These are phyloP conservation scores for Taphrina deformans DNA, from an alignment of 1,139 yeast species.

Conservation along the genomic window DNA sequence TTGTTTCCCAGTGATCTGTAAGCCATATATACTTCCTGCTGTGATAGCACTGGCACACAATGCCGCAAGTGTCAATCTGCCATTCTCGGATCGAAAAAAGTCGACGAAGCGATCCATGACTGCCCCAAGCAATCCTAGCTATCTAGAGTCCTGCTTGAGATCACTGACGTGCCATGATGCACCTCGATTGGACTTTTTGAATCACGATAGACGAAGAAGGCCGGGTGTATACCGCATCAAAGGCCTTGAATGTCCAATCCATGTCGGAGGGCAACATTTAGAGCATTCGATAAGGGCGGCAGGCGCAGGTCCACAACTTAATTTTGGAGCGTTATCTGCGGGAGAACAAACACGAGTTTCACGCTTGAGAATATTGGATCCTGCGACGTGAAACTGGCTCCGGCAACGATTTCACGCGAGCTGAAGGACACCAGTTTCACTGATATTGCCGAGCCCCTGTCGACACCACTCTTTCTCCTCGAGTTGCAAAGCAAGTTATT, in stretches of 20 bases:
- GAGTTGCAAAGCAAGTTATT: background rate
- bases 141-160: too few species aligned
- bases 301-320: background rate
- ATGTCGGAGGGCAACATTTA: too few species aligned
- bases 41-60: slow-evolving; percentile 26
- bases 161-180: too few species aligned
- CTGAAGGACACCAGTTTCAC: background rate
- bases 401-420: background rate
- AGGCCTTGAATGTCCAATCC: too few species aligned
- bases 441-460: background rate
- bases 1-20: slow-evolving; percentile 6
- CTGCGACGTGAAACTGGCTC: background rate
- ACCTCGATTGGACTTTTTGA: too few species aligned
- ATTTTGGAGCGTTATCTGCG: slow-evolving; percentile 5
- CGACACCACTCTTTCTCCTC: background rate
- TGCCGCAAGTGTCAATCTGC: slow-evolving; percentile 9
- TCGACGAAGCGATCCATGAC: background rate
- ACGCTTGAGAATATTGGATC: background rate
- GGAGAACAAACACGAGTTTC: slow-evolving; percentile 5
- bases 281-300: background rate
- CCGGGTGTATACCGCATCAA: too few species aligned
- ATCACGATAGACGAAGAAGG: too few species aligned
- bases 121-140: background rate
- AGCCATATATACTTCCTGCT: slow-evolving; percentile 26
- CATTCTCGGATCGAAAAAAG: slow-evolving; percentile 13